These are phyloP conservation scores for Vicia villosa DNA, from an alignment of 306 rosid species.

Conservation along the genomic window DNA sequence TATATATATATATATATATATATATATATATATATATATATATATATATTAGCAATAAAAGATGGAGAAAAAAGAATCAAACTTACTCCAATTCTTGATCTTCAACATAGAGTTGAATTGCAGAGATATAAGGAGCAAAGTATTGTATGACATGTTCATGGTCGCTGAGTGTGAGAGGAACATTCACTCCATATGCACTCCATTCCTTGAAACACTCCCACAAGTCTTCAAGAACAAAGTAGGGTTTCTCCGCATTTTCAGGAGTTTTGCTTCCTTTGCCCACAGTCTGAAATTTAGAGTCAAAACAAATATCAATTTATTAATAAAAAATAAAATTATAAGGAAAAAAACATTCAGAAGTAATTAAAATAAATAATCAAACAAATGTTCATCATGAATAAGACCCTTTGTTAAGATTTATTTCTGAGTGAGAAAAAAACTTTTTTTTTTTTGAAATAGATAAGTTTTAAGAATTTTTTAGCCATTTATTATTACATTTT, in stretches of 20 bases:
- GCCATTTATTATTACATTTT: too few relatives aligned
- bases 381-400: background rate
- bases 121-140: slow-evolving; percentile 60
- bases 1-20: too few relatives aligned
- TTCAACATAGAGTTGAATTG: slow-evolving; percentile 51
- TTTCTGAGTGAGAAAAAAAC: too few relatives aligned
- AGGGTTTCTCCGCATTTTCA: slow-evolving; percentile 36
- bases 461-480: too few relatives aligned
- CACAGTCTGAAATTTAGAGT: slow-evolving; percentile 34
- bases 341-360: background rate
- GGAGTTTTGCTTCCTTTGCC: slow-evolving; percentile 32
- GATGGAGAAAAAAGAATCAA: background rate
- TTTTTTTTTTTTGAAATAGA: too few relatives aligned
- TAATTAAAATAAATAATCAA: background rate
- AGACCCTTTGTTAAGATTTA: background rate
- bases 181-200: slow-evolving; percentile 66
- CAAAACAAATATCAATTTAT: background rate
- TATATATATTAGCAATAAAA: background rate
- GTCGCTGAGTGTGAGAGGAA: slow-evolving; percentile 48
- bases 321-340: background rate
- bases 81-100: slow-evolving; percentile 35
- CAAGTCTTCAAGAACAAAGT: slow-evolving; percentile 52
- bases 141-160: slow-evolving; percentile 44
- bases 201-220: slow-evolving; percentile 59
- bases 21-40: too few relatives aligned